These are phyloP conservation scores for Xerophyta viscosa DNA, from an alignment of 106 monocot species.

Conservation along the genomic window DNA sequence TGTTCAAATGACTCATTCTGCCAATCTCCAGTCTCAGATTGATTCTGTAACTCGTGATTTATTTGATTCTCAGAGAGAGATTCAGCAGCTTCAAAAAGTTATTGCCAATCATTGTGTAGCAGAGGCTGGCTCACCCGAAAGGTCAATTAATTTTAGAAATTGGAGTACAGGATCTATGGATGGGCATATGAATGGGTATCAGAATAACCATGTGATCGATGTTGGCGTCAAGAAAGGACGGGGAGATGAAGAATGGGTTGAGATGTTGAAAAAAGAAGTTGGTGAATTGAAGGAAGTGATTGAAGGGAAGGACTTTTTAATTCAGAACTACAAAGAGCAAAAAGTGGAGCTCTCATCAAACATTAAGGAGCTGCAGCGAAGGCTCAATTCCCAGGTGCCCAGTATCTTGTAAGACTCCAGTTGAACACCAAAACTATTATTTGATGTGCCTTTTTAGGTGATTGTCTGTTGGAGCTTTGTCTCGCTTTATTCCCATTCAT, in stretches of 20 bases:
- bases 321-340: slow-evolving; percentile 40
- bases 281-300: slow-evolving; percentile 28
- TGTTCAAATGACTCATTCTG: slow-evolving; percentile 17
- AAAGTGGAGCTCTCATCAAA: slow-evolving; percentile 22
- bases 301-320: slow-evolving; percentile 31
- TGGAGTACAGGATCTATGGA: slow-evolving; percentile 16
- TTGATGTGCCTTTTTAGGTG: no score
- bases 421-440: no score
- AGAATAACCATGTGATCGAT: slow-evolving; percentile 9
- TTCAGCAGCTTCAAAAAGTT: slow-evolving; percentile 23
- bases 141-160: not conserved
- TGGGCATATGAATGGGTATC: slow-evolving; percentile 24
- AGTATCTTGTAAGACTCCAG: slow-evolving; percentile 24
- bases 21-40: slow-evolving; percentile 24
- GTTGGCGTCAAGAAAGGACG: slow-evolving; percentile 15
- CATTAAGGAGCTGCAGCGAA: slow-evolving; percentile 24
- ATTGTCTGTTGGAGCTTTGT: no score
- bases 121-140: slow-evolving; percentile 12
- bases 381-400: slow-evolving; percentile 14
- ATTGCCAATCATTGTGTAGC: slow-evolving; percentile 28
- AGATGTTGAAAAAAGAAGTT: slow-evolving; percentile 19
- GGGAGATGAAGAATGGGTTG: slow-evolving; percentile 15
- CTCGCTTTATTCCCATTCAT: no score
- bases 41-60: slow-evolving; percentile 26
- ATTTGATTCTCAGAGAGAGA: slow-evolving; percentile 28